Percentiles rank a stretch among this genome's conserved stretches.
Conservation (phyloP, 2,329 filamentous ascomycete species). For the Coniella vitis region DNA sequence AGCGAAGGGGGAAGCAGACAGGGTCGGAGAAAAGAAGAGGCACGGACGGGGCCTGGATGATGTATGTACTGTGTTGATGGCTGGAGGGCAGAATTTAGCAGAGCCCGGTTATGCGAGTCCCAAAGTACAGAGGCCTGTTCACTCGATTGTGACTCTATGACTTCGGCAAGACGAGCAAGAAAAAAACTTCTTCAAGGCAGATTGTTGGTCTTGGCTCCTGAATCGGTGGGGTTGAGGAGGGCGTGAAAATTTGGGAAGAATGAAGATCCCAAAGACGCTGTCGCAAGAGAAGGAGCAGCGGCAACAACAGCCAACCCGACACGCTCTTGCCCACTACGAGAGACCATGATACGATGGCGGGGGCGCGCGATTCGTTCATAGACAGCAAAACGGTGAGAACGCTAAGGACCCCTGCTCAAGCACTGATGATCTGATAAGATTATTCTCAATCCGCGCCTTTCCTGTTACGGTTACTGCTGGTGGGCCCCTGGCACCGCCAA, state of each 20-base stretch:
- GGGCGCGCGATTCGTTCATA: not conserved
- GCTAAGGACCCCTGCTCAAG: not conserved
- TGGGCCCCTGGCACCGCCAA: not conserved
- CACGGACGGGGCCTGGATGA: not conserved
- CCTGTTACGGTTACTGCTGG: conserved; percentile 7
- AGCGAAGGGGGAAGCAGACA: not conserved
- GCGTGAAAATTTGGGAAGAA: not conserved
- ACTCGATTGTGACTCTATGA: too few relatives aligned
- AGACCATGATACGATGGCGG: not conserved
- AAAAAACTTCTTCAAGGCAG: conserved; percentile 2
- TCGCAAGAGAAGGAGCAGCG: too few relatives aligned
- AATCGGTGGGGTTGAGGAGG: not conserved
- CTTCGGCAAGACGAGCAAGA: not conserved
- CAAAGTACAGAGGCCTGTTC: too few relatives aligned
- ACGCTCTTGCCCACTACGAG: not conserved
- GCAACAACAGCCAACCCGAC: too few relatives aligned
- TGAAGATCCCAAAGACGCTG: not conserved
- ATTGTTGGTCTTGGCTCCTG: conserved; percentile 3
- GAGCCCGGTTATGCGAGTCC: too few relatives aligned
- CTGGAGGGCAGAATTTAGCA: not conserved
- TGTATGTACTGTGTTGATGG: conserved; percentile 1
- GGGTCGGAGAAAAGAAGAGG: not conserved
- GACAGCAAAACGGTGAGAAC: not conserved
- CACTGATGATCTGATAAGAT: conserved; percentile 17
- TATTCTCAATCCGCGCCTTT: conserved; percentile 2